Evolutionary conservation across 805 yeast species (phyloP).

Genomic region (Wickerhamomyces ciferrii): DNA sequence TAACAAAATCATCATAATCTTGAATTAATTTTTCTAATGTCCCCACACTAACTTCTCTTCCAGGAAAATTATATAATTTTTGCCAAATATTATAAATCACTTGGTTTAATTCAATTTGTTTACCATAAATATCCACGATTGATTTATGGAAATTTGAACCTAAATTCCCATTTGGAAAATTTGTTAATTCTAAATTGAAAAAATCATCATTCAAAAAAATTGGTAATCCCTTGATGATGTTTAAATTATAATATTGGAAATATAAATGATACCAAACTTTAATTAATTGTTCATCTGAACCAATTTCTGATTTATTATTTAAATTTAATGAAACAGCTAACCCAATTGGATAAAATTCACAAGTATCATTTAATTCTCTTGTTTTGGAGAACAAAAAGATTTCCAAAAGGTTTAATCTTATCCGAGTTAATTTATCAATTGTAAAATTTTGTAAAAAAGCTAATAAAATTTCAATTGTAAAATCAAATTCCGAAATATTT

Average conservation of each 20-base stretch:
- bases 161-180: background rate
- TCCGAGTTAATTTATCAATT: slow-evolving; percentile 3
- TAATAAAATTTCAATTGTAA: slow-evolving; percentile 11
- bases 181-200: slow-evolving; percentile 9
- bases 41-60: slow-evolving; percentile 4
- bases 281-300: slow-evolving; percentile 4
- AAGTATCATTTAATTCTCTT: slow-evolving; percentile 1
- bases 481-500: slow-evolving; percentile 13
- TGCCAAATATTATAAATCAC: slow-evolving; percentile 4
- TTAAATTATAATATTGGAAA: slow-evolving; percentile 8
- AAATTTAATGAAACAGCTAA: slow-evolving; percentile 12
- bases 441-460: slow-evolving; percentile 3
- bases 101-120: slow-evolving; percentile 5
- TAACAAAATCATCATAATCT: background rate
- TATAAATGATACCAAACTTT: slow-evolving; percentile 16
- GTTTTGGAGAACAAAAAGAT: slow-evolving; percentile 5
- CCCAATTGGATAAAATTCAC: background rate
- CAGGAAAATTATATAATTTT: slow-evolving; percentile 3
- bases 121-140: slow-evolving; percentile 1
- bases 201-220: slow-evolving; percentile 11
- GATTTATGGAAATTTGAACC: slow-evolving; percentile 1
- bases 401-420: slow-evolving; percentile 9
- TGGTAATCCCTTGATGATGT: slow-evolving; percentile 15
- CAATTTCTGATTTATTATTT: slow-evolving; percentile 9
- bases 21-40: slow-evolving; percentile 4